Evolutionary conservation across 805 yeast genomes (phyloP).

Genomic region (Nakazawaea holstii): DNA sequence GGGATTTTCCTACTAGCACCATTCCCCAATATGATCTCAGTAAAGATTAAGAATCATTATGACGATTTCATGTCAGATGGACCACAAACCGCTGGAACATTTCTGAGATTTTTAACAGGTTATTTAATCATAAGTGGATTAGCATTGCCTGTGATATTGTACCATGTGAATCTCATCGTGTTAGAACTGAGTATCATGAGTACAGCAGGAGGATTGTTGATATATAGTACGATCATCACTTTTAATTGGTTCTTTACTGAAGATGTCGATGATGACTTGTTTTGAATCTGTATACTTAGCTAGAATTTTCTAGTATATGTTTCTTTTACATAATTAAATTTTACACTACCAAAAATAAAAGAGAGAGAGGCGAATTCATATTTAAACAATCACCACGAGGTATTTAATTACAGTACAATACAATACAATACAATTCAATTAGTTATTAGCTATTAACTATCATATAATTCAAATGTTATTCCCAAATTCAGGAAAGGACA

Average conservation of each 20-base stretch:
- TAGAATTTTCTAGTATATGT: no score
- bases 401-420: no score
- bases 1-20: constrained; percentile 29
- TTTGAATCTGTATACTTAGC: not conserved
- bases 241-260: constrained; percentile 76
- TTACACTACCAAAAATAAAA: no score
- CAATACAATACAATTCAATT: not conserved
- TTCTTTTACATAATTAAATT: not conserved
- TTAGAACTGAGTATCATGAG: constrained; percentile 45
- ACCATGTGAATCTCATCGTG: constrained; percentile 22
- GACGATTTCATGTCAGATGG: constrained; percentile 24
- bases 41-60: constrained; percentile 19
- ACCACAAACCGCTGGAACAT: constrained; percentile 16
- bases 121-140: constrained; percentile 27
- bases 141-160: constrained; percentile 25
- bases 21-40: constrained; percentile 26
- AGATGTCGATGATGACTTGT: constrained; percentile 30
- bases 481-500: constrained; percentile 7
- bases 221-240: constrained; percentile 77
- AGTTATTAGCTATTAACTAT: not conserved
- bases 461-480: constrained; percentile 5
- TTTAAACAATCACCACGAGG: no score
- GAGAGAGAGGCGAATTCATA: no score
- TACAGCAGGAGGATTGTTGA: constrained; percentile 75
- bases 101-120: constrained; percentile 27